phyloP scores from a whole-genome alignment of 1,284 basidiomycete species.

The Coniferiporia weirii region DNA sequence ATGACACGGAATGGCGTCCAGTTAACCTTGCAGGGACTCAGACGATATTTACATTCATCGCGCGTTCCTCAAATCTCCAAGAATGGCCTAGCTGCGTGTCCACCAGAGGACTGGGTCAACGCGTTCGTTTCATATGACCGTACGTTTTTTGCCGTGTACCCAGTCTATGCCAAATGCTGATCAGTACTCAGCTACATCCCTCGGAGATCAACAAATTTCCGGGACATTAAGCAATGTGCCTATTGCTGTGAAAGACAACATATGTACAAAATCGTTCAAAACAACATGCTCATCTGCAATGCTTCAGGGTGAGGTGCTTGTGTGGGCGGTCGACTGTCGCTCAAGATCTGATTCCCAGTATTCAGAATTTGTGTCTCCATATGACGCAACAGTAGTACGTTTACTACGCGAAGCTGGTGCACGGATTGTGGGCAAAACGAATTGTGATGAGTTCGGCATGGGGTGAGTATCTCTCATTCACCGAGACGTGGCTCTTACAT shows the following conservation, averaged over 20 bases:
- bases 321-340: not conserved
- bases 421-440: constrained; percentile 80
- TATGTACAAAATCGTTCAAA: constrained; percentile 61
- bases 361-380: constrained; percentile 69
- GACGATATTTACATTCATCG: not conserved
- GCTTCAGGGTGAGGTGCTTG: constrained; percentile 47
- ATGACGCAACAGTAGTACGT: constrained; percentile 81
- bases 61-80: not conserved
- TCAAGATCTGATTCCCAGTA: not conserved
- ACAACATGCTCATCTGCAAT: constrained; percentile 81
- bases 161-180: not conserved
- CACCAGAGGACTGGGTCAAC: constrained; percentile 2
- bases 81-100: not conserved
- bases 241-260: constrained; percentile 84
- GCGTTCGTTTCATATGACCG: constrained; percentile 13
- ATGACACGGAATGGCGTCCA: no score
- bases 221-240: constrained; percentile 34
- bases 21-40: not conserved
- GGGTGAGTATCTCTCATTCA: constrained; percentile 50
- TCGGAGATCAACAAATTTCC: not conserved
- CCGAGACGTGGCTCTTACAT: not conserved
- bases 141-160: not conserved
- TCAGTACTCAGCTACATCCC: constrained; percentile 12
- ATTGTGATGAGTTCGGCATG: constrained; percentile 99
- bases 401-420: constrained; percentile 65